Evolutionary conservation across 2,329 filamentous ascomycete genomes (phyloP), one percentile per base, ranked within the genome.

Genomic region (Mariannaea elegans): DNA sequence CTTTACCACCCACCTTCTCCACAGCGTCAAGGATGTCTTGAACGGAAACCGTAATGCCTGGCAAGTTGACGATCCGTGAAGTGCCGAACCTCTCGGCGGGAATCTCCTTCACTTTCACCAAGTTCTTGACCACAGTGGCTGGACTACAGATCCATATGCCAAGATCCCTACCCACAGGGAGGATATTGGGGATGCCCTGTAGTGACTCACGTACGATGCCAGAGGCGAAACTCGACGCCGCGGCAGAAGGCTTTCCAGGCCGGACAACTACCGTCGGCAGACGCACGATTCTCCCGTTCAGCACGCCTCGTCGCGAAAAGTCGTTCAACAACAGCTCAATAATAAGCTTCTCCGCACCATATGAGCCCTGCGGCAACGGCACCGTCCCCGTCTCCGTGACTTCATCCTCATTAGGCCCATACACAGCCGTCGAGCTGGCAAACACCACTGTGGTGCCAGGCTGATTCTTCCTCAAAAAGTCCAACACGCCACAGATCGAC

Each of bases 341-440:
- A 65, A 89, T 86, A 50, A 89, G 76, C 71, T 89, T 89, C 70
- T 88, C 82, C 0, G 83, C 81, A 3, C 87, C 87, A 64, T 89
- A 89, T 79, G 59, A 87, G 78, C 72, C 85, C 87, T 58, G 83
- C 76, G 46, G 82, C 78, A 57, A 82, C 74, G 46, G 80, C 56
- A 65, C 76, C 67, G 62, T 69, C n/a, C 14, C 46, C 27, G 29
- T 61, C 14, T 70, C 68, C 4, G 59, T 63, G 24, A 70, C 68
- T 14, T 32, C 39, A 1, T 54, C 58, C 5, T 65, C 54, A 3
- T 41, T 50, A 0, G 65, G 67, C 2, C 86, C 86, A 67, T 86
- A 88, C 6, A 89, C 84, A 4, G 86, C 86, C 53, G 85, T 84
- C 18, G 82, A 84, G 27, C 83, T 86, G 0, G 86, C 81, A 61